Percentiles rank a stretch among this genome's conserved stretches.
These are phyloP conservation scores for Yamadazyma membranifaciens DNA, from an alignment of 1,139 yeast genomes.

Conservation along the genomic window DNA sequence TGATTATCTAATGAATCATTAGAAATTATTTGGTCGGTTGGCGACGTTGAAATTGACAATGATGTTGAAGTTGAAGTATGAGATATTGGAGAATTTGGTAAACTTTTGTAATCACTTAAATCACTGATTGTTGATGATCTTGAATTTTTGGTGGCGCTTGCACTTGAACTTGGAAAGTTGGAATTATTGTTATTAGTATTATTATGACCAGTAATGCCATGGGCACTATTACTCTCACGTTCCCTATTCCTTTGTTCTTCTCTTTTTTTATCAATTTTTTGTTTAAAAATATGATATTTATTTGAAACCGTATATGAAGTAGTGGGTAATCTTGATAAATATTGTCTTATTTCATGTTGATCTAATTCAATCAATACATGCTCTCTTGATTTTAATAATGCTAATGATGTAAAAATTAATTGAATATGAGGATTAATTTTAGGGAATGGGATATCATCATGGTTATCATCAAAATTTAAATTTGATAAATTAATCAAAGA, in stretches of 20 bases:
- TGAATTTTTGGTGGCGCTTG: conserved; percentile 8
- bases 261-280: conserved; percentile 20
- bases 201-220: background rate
- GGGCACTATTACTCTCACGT: background rate
- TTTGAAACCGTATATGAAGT: conserved; percentile 35
- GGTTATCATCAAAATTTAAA: conserved; percentile 3
- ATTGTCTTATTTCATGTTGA: conserved; percentile 84
- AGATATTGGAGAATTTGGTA: conserved; percentile 7
- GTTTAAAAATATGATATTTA: conserved; percentile 34
- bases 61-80: conserved; percentile 9
- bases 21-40: conserved; percentile 25
- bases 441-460: conserved; percentile 54
- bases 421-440: conserved; percentile 76
- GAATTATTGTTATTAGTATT: background rate
- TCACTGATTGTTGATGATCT: conserved; percentile 14
- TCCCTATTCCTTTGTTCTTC: conserved; percentile 15
- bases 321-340: conserved; percentile 56
- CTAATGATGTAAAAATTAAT: conserved; percentile 71
- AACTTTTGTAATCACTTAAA: conserved; percentile 8
- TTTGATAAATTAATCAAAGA: conserved; percentile 6
- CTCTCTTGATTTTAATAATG: conserved; percentile 78
- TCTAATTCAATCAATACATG: conserved; percentile 80
- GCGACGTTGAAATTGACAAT: conserved; percentile 3
- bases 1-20: conserved; percentile 34
- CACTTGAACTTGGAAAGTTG: conserved; percentile 5